Evolutionary conservation across 371 early-diverging fungal species (phyloP).

Genomic region (Syncephalastrum monosporum): DNA sequence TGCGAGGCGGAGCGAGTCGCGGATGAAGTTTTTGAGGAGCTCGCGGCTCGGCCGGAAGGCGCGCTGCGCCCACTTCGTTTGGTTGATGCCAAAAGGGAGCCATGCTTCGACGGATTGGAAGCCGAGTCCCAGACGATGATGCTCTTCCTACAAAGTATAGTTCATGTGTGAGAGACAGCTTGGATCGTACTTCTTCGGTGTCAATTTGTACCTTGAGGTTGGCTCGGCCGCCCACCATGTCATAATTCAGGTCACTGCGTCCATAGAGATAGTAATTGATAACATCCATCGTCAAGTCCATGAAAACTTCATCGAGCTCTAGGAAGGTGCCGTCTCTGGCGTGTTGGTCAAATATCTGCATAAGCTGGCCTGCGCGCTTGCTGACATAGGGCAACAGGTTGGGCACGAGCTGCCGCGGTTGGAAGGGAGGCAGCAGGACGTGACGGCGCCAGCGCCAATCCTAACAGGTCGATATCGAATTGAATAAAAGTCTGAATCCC

Average conservation of each 20-base stretch:
- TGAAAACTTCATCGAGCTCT: slow-evolving; percentile 40
- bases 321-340: slow-evolving; percentile 20
- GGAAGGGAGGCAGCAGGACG: slow-evolving; percentile 45
- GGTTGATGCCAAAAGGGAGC: slow-evolving; percentile 46
- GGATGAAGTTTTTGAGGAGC: slow-evolving; percentile 35
- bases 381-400: slow-evolving; percentile 42
- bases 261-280: slow-evolving; percentile 53
- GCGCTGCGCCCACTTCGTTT: slow-evolving; percentile 45
- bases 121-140: slow-evolving; percentile 38
- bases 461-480: slow-evolving; percentile 15
- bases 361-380: slow-evolving; percentile 16
- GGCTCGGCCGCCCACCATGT: slow-evolving; percentile 33
- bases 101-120: slow-evolving; percentile 44
- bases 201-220: slow-evolving; percentile 36
- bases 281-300: slow-evolving; percentile 48
- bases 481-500: not conserved
- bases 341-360: slow-evolving; percentile 21
- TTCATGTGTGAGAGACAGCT: not conserved
- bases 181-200: not conserved
- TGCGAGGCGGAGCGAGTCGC: slow-evolving; percentile 29
- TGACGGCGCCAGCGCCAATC: slow-evolving; percentile 56
- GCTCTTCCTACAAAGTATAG: slow-evolving; percentile 24
- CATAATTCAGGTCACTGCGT: slow-evolving; percentile 36
- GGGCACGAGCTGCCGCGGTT: slow-evolving; percentile 43
- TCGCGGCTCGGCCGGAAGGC: slow-evolving; percentile 34